Conservation (phyloP, 2,329 filamentous ascomycete genomes). For the Shiraia bambusicola region DNA sequence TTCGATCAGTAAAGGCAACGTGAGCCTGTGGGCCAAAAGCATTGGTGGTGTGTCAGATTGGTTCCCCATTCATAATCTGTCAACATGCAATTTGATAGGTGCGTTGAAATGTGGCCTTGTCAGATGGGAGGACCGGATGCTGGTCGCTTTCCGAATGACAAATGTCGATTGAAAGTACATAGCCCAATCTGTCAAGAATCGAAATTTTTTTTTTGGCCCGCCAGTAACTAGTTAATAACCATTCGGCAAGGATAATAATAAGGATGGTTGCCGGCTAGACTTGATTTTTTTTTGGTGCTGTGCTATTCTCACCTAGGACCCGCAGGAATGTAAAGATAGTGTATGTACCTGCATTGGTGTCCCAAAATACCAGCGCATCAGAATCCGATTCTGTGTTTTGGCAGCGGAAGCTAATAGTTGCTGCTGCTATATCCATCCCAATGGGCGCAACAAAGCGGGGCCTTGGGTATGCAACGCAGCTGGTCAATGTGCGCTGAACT, state of each 20-base stretch:
- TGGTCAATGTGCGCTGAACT: constrained; percentile 15
- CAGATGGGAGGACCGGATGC: constrained; percentile 5
- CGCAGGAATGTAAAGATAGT: constrained; percentile 7
- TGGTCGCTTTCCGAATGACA: constrained; percentile 22
- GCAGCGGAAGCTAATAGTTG: constrained; percentile 32
- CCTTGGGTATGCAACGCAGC: constrained; percentile 17
- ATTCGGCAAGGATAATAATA: neutral
- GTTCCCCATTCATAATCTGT: constrained; percentile 8
- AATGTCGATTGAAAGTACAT: constrained; percentile 18
- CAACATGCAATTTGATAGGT: constrained; percentile 9
- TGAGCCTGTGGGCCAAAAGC: constrained; percentile 15
- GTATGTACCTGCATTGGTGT: constrained; percentile 13
- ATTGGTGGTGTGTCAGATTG: constrained; percentile 18
- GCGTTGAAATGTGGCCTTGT: constrained; percentile 4
- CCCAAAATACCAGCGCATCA: constrained; percentile 17
- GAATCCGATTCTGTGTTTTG: constrained; percentile 18
- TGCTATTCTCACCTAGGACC: neutral
- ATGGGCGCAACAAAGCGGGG: constrained; percentile 15
- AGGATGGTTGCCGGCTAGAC: constrained; percentile 5
- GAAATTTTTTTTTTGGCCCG: constrained; percentile 14
- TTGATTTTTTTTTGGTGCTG: neutral
- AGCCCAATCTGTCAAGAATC: constrained; percentile 6
- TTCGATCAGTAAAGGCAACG: constrained; percentile 9
- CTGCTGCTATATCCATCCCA: constrained; percentile 23
- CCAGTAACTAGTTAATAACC: constrained; percentile 4